Percentiles rank a stretch among this genome's conserved stretches.
Conservation (phyloP, 805 yeast genomes). For the Kurtzmaniella cleridarum region DNA sequence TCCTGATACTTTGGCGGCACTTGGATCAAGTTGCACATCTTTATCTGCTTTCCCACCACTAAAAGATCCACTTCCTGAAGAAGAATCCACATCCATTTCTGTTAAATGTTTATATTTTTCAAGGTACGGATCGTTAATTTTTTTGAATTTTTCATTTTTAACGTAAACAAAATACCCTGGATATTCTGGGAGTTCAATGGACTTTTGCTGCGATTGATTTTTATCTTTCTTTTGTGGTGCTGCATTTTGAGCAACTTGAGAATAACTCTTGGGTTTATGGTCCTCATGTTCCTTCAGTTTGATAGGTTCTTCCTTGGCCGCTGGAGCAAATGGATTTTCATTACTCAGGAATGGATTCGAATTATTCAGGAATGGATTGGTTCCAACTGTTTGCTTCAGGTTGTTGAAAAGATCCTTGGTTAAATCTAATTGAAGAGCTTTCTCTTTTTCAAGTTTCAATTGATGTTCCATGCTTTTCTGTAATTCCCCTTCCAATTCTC, state of each 20-base stretch:
- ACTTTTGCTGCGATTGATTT: constrained; percentile 2
- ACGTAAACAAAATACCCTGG: constrained; percentile 68
- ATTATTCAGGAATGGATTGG: constrained; percentile 34
- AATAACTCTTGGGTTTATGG: constrained; percentile 13
- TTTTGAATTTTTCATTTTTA: constrained; percentile 63
- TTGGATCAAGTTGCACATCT: constrained; percentile 11
- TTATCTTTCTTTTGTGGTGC: neutral
- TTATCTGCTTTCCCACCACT: constrained; percentile 3
- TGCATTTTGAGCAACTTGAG: constrained; percentile 16
- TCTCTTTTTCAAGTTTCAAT: constrained; percentile 38
- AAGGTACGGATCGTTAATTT: constrained; percentile 48
- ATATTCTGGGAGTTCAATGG: constrained; percentile 40
- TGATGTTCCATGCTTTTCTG: constrained; percentile 34
- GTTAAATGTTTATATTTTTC: constrained; percentile 44
- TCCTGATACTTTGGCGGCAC: constrained; percentile 18
- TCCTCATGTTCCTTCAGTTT: constrained; percentile 8
- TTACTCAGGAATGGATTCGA: constrained; percentile 16
- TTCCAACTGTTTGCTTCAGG: constrained; percentile 11
- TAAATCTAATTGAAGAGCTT: constrained; percentile 32
- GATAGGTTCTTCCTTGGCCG: constrained; percentile 8
- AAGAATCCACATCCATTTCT: constrained; percentile 40
- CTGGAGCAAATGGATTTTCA: constrained; percentile 12
- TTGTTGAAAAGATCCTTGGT: constrained; percentile 34
- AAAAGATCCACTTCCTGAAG: constrained; percentile 3
- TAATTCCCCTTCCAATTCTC: constrained; percentile 24